Conservation (phyloP, 1,139 yeast species). For the Zhuliangozyma blackwelliae region DNA sequence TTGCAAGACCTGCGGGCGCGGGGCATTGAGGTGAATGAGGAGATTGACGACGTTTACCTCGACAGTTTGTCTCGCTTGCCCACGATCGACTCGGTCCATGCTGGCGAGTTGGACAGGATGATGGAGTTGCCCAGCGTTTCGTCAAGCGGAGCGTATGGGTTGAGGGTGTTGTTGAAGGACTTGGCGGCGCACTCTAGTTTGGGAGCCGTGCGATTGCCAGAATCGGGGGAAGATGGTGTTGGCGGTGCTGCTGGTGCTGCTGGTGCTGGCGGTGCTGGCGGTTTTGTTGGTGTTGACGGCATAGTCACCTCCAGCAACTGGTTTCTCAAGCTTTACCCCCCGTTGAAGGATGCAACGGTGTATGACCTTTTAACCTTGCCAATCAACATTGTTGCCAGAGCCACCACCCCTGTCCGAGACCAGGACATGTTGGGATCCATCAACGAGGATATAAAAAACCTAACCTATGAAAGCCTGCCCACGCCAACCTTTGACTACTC, state of each 20-base stretch:
- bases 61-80: slow-evolving; percentile 27
- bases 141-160: slow-evolving; percentile 28
- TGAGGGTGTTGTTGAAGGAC: slow-evolving; percentile 30
- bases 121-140: slow-evolving; percentile 14
- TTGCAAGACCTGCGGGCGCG: slow-evolving; percentile 29
- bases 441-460: slow-evolving; percentile 1
- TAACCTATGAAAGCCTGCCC: background rate
- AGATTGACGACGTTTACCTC: slow-evolving; percentile 19
- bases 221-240: too few relatives aligned
- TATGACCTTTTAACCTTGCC: slow-evolving; percentile 35
- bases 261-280: background rate
- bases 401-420: slow-evolving; percentile 48
- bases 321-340: slow-evolving; percentile 6
- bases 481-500: slow-evolving; percentile 10
- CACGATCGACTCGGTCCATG: slow-evolving; percentile 24
- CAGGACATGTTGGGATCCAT: slow-evolving; percentile 8
- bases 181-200: slow-evolving; percentile 23
- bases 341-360: slow-evolving; percentile 1
- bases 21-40: slow-evolving; percentile 15
- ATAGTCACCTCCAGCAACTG: background rate
- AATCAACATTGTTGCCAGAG: slow-evolving; percentile 36
- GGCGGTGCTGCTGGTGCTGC: slow-evolving; percentile 3
- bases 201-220: too few relatives aligned
- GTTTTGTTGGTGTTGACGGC: slow-evolving; percentile 2
- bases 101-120: too few relatives aligned